Percentiles rank a stretch among this genome's conserved stretches.
Conservation (phyloP, 805 yeast species). For the Candida methanosorbosa region DNA sequence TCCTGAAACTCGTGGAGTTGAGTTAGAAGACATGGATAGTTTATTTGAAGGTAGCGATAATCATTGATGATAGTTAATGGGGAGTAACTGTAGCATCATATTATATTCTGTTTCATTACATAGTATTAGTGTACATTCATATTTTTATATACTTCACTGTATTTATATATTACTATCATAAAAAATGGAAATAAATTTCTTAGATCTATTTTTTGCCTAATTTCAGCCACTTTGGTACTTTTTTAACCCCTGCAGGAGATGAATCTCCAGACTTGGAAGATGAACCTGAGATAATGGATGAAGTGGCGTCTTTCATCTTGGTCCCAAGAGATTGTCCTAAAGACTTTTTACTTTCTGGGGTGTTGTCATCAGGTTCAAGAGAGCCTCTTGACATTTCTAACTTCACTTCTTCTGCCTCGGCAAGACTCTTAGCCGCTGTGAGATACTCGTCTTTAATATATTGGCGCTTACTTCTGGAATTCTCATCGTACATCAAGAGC, state of each 20-base stretch:
- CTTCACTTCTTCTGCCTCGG: constrained; percentile 17
- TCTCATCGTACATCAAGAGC: constrained; percentile 13
- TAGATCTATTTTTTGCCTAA: constrained; percentile 20
- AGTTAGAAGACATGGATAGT: constrained; percentile 48
- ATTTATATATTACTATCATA: background rate
- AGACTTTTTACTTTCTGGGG: no score
- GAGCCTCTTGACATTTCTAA: constrained; percentile 9
- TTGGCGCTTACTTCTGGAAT: constrained; percentile 7
- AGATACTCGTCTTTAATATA: constrained; percentile 16
- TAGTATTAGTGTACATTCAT: no score
- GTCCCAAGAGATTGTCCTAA: no score
- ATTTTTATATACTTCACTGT: background rate
- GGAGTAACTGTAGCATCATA: no score
- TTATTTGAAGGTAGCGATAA: constrained; percentile 24
- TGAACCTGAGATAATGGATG: no score
- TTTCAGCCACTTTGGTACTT: constrained; percentile 26
- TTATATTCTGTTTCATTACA: no score
- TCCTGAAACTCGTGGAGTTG: constrained; percentile 47
- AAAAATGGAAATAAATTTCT: no score
- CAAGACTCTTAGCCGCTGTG: constrained; percentile 13
- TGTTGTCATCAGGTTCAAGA: constrained; percentile 1
- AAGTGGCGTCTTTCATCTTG: background rate
- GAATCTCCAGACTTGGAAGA: no score
- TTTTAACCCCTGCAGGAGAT: constrained; percentile 2
- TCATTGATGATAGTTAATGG: background rate